Percentiles rank a stretch among this genome's conserved stretches.
These are phyloP conservation scores for Euphrasia arctica DNA, from an alignment of 305 asterid species.

Conservation along the genomic window DNA sequence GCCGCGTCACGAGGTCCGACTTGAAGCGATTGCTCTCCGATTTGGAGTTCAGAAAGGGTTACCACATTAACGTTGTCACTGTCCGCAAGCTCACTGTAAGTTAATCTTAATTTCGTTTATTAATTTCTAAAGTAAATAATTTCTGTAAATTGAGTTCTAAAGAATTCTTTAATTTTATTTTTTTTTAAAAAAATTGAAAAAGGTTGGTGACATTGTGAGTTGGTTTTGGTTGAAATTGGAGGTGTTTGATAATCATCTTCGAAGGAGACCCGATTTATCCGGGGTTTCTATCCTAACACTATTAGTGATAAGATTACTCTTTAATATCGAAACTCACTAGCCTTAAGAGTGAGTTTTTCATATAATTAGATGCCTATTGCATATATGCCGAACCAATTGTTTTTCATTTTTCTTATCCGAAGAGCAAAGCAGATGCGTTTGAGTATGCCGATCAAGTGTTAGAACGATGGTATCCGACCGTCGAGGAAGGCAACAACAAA, in stretches of 20 bases:
- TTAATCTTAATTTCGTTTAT: background rate
- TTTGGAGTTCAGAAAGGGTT: slow-evolving; percentile 91
- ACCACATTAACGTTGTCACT: slow-evolving; percentile 78
- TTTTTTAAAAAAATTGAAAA: background rate
- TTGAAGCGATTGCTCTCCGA: slow-evolving; percentile 75
- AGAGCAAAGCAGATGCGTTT: slow-evolving; percentile 99
- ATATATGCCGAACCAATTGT: background rate
- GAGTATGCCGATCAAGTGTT: slow-evolving; percentile 95
- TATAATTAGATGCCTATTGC: background rate
- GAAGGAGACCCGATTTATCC: too few species aligned
- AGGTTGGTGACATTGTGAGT: too few species aligned
- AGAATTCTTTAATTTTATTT: too few species aligned
- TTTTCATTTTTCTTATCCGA: slow-evolving; percentile 25
- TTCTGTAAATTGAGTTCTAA: background rate
- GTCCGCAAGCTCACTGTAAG: slow-evolving; percentile 96
- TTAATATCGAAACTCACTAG: too few species aligned
- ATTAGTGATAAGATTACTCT: too few species aligned
- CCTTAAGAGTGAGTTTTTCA: background rate
- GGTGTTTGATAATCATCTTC: too few species aligned
- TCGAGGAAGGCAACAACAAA: slow-evolving; percentile 80
- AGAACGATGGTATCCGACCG: slow-evolving; percentile 85
- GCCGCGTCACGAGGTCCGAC: slow-evolving; percentile 83
- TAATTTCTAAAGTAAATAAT: background rate
- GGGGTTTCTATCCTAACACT: too few species aligned
- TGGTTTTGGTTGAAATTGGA: background rate